phyloP scores from a whole-genome alignment of 78 protist species.

The Dictyostelium firmibasis region DNA sequence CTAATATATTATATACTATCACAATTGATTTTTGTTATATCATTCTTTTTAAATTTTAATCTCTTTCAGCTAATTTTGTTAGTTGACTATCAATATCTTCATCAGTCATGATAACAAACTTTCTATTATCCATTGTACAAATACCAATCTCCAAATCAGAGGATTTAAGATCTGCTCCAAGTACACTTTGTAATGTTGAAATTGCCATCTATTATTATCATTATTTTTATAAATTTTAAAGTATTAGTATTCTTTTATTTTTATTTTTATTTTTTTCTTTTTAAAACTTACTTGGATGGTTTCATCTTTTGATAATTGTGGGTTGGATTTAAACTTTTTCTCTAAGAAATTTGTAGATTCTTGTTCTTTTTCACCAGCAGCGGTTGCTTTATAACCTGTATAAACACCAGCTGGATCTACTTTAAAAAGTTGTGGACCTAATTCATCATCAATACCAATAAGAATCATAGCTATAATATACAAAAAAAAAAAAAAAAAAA shows the following conservation, averaged over 20 bases:
- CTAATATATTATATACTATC: not conserved
- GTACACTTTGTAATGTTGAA: conserved; percentile 88
- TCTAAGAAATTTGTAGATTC: conserved; percentile 97
- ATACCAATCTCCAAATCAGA: conserved; percentile 95
- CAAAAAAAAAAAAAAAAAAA: not conserved
- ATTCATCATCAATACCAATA: conserved; percentile 94
- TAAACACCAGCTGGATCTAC: conserved; percentile 97
- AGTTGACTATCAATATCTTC: conserved; percentile 92
- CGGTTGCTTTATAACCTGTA: conserved; percentile 91
- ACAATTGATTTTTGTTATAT: not conserved
- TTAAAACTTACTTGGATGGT: conserved; percentile 56
- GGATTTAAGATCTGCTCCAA: conserved; percentile 93
- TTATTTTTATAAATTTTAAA: not conserved
- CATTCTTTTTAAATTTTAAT: conserved; percentile 45
- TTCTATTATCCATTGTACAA: conserved; percentile 41
- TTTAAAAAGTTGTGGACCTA: conserved; percentile 95
- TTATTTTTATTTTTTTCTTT: not conserved
- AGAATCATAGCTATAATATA: conserved; percentile 91
- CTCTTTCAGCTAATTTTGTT: conserved; percentile 92
- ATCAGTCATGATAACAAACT: conserved; percentile 77
- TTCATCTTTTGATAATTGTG: conserved; percentile 84
- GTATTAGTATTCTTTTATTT: not conserved
- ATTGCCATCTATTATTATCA: conserved; percentile 88
- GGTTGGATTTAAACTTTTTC: conserved; percentile 94
- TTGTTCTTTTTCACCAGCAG: conserved; percentile 95